Evolutionary conservation across 2,329 filamentous ascomycete genomes (phyloP).

Genomic region (Achaetomium macrosporum): DNA sequence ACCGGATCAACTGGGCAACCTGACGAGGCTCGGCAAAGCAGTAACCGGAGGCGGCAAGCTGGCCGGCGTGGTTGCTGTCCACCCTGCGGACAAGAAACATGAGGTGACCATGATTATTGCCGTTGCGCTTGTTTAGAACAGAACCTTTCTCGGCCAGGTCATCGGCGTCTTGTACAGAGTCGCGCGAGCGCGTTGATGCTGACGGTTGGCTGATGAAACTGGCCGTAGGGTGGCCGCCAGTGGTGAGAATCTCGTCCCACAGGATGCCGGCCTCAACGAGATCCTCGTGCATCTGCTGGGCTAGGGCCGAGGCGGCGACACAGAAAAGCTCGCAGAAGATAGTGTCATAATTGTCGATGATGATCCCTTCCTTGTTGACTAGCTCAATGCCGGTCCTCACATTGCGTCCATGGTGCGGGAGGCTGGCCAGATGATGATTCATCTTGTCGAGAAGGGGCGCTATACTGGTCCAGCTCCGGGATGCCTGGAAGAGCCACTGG

Average conservation of each 20-base stretch:
- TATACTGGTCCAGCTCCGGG: conserved; percentile 68
- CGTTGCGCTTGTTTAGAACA: conserved; percentile 36
- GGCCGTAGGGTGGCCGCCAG: conserved; percentile 39
- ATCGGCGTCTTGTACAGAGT: conserved; percentile 16
- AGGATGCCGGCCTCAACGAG: conserved; percentile 61
- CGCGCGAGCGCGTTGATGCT: not conserved
- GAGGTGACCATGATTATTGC: conserved; percentile 71
- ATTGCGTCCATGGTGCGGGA: conserved; percentile 36
- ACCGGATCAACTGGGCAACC: conserved; percentile 61
- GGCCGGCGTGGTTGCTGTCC: conserved; percentile 48
- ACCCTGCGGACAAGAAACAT: conserved; percentile 71
- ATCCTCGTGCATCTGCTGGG: conserved; percentile 57
- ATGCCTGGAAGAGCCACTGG: conserved; percentile 80
- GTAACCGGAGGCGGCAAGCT: conserved; percentile 65
- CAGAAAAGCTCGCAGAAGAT: conserved; percentile 82
- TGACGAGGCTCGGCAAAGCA: conserved; percentile 68
- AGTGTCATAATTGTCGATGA: conserved; percentile 64
- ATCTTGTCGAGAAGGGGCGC: conserved; percentile 65
- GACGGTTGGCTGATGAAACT: conserved; percentile 6
- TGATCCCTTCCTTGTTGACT: conserved; percentile 48
- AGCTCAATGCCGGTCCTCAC: conserved; percentile 38
- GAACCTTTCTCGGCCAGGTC: conserved; percentile 39
- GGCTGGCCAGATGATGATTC: conserved; percentile 59
- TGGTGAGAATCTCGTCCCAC: conserved; percentile 70
- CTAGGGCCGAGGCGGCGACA: conserved; percentile 68